These are phyloP conservation scores for Chloranthus sessilifolius DNA, from an alignment of 164 flowering plant genomes.

Conservation along the genomic window DNA sequence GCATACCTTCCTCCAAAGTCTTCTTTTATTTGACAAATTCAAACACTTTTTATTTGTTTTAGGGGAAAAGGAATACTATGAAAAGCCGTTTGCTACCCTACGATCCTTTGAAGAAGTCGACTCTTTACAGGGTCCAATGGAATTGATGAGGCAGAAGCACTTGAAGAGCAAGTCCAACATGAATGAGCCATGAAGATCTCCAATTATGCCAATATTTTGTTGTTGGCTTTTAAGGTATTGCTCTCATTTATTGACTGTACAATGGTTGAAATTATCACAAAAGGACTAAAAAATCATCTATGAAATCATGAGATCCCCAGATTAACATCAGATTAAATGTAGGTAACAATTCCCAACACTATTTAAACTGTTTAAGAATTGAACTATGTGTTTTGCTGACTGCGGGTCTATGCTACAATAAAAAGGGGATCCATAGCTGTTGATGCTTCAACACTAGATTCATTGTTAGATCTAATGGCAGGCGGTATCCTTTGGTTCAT, in stretches of 20 bases:
- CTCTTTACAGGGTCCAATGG: slow-evolving; percentile 18
- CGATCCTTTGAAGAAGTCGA: slow-evolving; percentile 70
- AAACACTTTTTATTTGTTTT: slow-evolving; percentile 2
- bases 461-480: slow-evolving; percentile 94
- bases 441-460: slow-evolving; percentile 95
- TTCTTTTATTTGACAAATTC: not conserved
- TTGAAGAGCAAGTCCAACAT: slow-evolving; percentile 39
- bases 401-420: slow-evolving; percentile 82
- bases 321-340: not conserved
- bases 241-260: not conserved
- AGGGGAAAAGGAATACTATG: slow-evolving; percentile 77
- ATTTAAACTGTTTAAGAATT: not conserved
- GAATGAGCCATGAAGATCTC: slow-evolving; percentile 70
- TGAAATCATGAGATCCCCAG: no score
- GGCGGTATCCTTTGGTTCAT: slow-evolving; percentile 99
- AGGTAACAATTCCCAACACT: no score
- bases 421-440: slow-evolving; percentile 90
- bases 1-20: not conserved
- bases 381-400: not conserved
- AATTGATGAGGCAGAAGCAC: slow-evolving; percentile 28
- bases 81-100: slow-evolving; percentile 53
- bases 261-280: not conserved
- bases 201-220: slow-evolving; percentile 47
- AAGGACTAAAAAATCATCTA: no score
- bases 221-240: slow-evolving; percentile 54